Percentiles rank a stretch among this genome's conserved stretches.
Conservation (phyloP, 1,284 basidiomycete species). For the Xerocomus minutiporus region DNA sequence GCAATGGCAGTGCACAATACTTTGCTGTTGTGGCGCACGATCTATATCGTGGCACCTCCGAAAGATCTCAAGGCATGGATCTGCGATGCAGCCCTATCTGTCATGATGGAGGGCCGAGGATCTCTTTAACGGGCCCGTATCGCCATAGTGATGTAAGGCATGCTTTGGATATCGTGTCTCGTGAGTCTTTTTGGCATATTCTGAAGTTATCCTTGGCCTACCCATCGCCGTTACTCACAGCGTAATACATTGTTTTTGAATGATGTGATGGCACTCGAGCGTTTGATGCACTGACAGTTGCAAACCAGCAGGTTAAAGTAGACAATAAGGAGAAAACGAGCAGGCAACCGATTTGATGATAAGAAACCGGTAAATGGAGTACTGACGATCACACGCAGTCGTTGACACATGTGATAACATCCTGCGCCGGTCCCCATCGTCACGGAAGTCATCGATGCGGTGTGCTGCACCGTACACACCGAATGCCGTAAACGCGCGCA, state of each 20-base stretch:
- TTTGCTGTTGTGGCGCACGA: constrained; percentile 1
- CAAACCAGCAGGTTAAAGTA: no score
- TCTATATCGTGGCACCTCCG: no score
- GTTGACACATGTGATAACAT: not conserved
- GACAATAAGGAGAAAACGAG: no score
- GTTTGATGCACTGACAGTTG: no score
- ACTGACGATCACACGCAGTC: not conserved
- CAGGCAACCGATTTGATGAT: no score
- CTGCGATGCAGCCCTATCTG: constrained; percentile 15
- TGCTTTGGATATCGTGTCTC: not conserved
- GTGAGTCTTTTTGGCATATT: not conserved
- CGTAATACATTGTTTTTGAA: no score
- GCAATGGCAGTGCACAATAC: not conserved
- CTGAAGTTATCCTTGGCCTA: no score
- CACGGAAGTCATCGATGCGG: not conserved
- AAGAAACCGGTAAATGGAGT: no score
- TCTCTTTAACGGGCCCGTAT: constrained; percentile 5
- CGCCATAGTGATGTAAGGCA: not conserved
- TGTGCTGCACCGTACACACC: not conserved
- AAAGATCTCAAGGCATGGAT: constrained; percentile 2
- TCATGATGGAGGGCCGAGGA: constrained; percentile 7
- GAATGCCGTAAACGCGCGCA: not conserved
- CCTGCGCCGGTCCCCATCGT: not conserved
- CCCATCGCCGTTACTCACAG: no score
- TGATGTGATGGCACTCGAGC: no score